Base-by-base conservation (phyloP, 2,329 filamentous ascomycete species). In the Alternaria tenuissima region DNA sequence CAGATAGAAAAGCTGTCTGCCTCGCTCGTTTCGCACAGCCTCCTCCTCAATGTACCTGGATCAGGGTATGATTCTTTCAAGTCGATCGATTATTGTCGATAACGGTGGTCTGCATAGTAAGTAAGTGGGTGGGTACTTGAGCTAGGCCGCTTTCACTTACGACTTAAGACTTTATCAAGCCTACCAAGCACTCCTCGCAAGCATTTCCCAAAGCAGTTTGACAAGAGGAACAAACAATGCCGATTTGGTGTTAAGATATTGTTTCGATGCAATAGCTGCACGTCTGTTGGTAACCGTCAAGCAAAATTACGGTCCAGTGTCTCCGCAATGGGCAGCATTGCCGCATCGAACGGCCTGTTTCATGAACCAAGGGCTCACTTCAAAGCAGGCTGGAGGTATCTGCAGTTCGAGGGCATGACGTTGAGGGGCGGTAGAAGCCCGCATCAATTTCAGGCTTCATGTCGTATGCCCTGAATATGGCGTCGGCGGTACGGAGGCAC, bases 111-210 rank as follows among this genome's bases (percentile, higher is more conserved):
- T 57, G n/a, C 20, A 12, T 32, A 26, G 26, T 52, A 26, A 34
- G 47, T 57, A 32, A 54, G 36, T 24, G 8, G n/a, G 41, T 48
- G 32, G 39, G n/a, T 52, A 22, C 11, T 48, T 5, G 28, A 34
- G 24, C 22, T 32, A 44, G 20, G 39, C 32, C 41, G 22, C 18
- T 22, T 28, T 11, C 32, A 59, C 55, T 55, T 53, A 55, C 52
- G 16, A 42, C 9, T n/a, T 11, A 20, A 49, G 30, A 16, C 11
- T 32, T 22, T 7, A 5, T 48, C 18, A 39, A 51, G 22, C 24
- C 42, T 26, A 42, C 38, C 39, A 47, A 55, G 38, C 36, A 41
- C 9, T 38, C 39, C 32, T 61, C 58, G 58, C 55, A 64, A 62
- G 55, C 55, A 53, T 58, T 30, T 34, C 62, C 43, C 30, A 12